Base-by-base conservation (phyloP, 2,329 filamentous ascomycete species). In the Neurospora crassa region DNA sequence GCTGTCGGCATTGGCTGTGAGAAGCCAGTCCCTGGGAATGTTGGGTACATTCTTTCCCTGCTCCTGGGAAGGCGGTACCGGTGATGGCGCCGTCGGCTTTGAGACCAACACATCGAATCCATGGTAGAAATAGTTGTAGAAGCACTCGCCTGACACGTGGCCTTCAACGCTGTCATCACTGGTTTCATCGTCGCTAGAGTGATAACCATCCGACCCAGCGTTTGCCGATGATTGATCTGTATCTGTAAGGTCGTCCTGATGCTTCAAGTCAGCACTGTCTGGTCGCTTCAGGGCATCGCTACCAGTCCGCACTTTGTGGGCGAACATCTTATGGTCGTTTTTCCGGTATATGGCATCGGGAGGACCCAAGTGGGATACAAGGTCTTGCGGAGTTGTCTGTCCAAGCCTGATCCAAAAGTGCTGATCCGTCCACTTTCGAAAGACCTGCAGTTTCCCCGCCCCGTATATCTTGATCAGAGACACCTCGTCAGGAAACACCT, bases 101-200 rank as follows among this genome's bases (percentile, higher is more conserved):
- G 95, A 97, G n/a, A 99, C 88, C 5, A 98, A 86, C 11, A 97
- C 88, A 80, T 99, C 96, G 78, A 99, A 96, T 1, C 96, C 96
- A 73, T 97, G 90, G 75, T 95, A 91, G 79, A 97, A 99, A 80
- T 99, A 99, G 79, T 98, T 98, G 82, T 96, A 97, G 79, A 98
- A 99, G 74, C 91, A 94, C 78, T 96, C 93, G 4, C 89, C 87
- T 1, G 89, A 88, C 3, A 89, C 75, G 79, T 85, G 83, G 74
- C 83, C 82, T 63, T 63, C 53, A 16, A n/a, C 11, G 24, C 53
- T 63, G 3, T 83, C 78, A 40, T 88, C 86, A 40, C 89, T 89
- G 3, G 83, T 86, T 71, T 87, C 87, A 29, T 87, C 84, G 42
- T 74, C 68, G 53, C 85, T 86, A 29, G 85, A 86, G 37, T 92